Evolutionary conservation across 2,329 filamentous ascomycete genomes (phyloP).

Genomic region (Aureobasidium namibiae): DNA sequence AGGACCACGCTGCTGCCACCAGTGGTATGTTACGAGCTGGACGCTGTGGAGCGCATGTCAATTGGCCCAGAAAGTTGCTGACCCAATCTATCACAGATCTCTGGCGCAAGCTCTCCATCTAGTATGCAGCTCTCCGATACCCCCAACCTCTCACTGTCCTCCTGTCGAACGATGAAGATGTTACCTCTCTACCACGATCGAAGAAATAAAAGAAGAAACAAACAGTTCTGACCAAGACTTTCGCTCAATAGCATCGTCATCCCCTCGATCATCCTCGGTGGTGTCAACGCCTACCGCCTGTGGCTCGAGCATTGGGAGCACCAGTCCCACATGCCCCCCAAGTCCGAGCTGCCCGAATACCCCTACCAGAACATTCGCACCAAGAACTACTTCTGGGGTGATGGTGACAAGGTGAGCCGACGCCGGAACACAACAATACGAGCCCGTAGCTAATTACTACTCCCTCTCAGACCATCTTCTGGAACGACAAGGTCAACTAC

Average conservation of each 20-base stretch:
- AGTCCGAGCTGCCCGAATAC: conserved; percentile 89
- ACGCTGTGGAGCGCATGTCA: not conserved
- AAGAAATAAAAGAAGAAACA: not conserved
- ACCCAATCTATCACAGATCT: conserved; percentile 51
- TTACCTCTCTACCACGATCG: conserved; percentile 13
- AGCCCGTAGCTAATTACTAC: not conserved
- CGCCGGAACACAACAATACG: not conserved
- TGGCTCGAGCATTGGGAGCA: conserved; percentile 98
- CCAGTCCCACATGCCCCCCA: conserved; percentile 72
- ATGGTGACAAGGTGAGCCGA: conserved; percentile 78
- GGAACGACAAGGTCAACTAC: conserved; percentile 94
- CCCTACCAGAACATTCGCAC: conserved; percentile 94
- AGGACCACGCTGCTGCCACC: conserved; percentile 78
- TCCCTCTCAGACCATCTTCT: conserved; percentile 47
- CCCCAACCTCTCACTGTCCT: not conserved
- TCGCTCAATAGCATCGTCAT: conserved; percentile 55
- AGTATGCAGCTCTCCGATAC: conserved; percentile 47
- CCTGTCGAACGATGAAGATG: not conserved
- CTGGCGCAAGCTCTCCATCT: conserved; percentile 94
- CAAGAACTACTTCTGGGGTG: conserved; percentile 92
- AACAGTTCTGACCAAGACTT: not conserved
- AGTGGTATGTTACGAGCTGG: conserved; percentile 55
- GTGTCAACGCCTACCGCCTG: conserved; percentile 78
- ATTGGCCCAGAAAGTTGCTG: not conserved
- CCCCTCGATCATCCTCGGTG: conserved; percentile 62